Evolutionary conservation across 2,329 filamentous ascomycete species (phyloP).

Genomic region (Aspergillus aculeatus): DNA sequence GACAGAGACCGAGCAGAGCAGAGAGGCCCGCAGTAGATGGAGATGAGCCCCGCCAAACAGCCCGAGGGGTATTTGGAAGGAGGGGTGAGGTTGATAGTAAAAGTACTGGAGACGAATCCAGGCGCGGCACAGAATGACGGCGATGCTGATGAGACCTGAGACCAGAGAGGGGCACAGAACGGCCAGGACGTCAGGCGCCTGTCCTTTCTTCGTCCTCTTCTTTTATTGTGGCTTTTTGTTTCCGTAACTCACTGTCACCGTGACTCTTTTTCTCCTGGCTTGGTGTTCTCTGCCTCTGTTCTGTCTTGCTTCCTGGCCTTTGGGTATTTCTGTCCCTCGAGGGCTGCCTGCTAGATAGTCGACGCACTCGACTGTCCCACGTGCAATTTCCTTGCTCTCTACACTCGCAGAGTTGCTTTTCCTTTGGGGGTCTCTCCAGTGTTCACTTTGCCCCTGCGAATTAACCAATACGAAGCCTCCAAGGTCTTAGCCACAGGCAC

Average conservation of each 20-base stretch:
- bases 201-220: slow-evolving; percentile 18
- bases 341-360: background rate
- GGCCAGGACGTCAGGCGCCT: slow-evolving; percentile 4
- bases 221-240: slow-evolving; percentile 12
- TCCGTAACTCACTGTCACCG: background rate
- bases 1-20: background rate
- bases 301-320: background rate
- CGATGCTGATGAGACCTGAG: background rate
- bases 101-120: background rate
- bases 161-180: slow-evolving; percentile 11
- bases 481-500: slow-evolving; percentile 7
- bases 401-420: background rate
- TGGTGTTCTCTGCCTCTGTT: slow-evolving; percentile 1
- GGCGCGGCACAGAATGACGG: background rate
- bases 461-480: slow-evolving; percentile 9
- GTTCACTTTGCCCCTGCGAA: slow-evolving; percentile 1
- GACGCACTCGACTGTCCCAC: background rate
- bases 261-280: background rate
- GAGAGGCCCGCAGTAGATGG: background rate
- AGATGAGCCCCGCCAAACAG: slow-evolving; percentile 6
- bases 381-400: background rate
- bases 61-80: slow-evolving; percentile 5
- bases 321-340: background rate
- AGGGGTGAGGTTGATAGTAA: slow-evolving; percentile 7
- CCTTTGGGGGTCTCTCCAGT: background rate